phyloP scores from a whole-genome alignment of 331 rosid species.

The Acacia concinna region DNA sequence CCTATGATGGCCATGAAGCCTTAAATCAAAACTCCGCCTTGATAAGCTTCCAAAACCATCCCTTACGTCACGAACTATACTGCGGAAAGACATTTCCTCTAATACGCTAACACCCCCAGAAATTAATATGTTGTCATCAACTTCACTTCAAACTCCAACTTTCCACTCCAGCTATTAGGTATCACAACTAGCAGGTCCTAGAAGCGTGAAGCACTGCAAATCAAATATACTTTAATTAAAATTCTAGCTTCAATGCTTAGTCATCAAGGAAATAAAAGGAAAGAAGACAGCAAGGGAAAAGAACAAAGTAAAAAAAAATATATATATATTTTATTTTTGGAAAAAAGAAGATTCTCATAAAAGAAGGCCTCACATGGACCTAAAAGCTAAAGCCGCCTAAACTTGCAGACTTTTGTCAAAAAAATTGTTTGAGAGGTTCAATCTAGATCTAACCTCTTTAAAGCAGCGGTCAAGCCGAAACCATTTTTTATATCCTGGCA shows the following conservation, averaged over 20 bases:
- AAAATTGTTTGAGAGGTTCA: constrained; percentile 42
- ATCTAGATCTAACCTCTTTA: constrained; percentile 32
- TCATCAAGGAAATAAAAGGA: constrained; percentile 39
- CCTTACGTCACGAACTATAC: constrained; percentile 91
- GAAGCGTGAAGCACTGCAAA: constrained; percentile 48
- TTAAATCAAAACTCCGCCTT: constrained; percentile 75
- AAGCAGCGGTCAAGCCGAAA: constrained; percentile 28
- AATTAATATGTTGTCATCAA: constrained; percentile 15
- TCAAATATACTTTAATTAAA: constrained; percentile 39
- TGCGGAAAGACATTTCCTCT: constrained; percentile 84
- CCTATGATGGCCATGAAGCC: constrained; percentile 69
- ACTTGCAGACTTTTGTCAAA: constrained; percentile 51
- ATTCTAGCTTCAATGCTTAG: constrained; percentile 40
- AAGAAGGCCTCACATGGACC: constrained; percentile 51
- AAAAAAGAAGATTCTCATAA: constrained; percentile 49
- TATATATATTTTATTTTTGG: neutral
- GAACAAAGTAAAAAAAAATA: constrained; percentile 37
- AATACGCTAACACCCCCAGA: constrained; percentile 34
- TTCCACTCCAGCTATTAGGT: neutral
- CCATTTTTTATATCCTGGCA: constrained; percentile 19
- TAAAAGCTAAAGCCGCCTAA: constrained; percentile 46
- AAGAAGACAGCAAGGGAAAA: constrained; percentile 46
- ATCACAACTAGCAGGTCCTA: constrained; percentile 23
- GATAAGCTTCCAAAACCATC: constrained; percentile 95
- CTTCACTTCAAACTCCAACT: constrained; percentile 20